Base-by-base conservation (phyloP, 805 yeast genomes). In the Ogataea parapolymorpha region DNA sequence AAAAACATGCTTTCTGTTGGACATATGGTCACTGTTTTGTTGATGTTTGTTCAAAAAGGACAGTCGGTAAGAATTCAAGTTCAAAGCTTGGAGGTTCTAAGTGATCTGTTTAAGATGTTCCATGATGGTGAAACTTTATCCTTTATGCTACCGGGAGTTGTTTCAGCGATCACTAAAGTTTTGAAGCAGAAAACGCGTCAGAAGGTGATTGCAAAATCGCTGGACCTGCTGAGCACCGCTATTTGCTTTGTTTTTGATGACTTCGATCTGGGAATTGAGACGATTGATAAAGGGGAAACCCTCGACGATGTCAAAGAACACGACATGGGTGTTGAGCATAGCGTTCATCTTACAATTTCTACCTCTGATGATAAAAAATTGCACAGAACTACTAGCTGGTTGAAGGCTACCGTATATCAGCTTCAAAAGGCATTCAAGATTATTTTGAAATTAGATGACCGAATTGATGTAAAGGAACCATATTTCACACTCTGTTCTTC, bases 401-500 rank as follows among this genome's bases (percentile, higher is more conserved):
- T 79, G n/a, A 63, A 56, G 11, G 79, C 73, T 0, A 77, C 84
- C 0, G 59, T 73, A 4, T 51, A 58, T 13, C 85, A 81, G 50
- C 62, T 79, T 3, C 62, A 64, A 35, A 56, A 69, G 13, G 77
- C 82, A 0, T 43, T 81, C 5, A 57, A 63, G 17, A 50, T 65
- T 2, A 58, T 74, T 17, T 30, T 55, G 12, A 50, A 48, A 14
- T 34, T 43, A 10, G 30, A 53, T 5, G 52, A 55, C 1, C 63
- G 65, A 25, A 37, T 42, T 5, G 67, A 67, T 37, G 71, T 72
- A 5, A 56, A 60, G 35, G 43, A 50, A 14, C 48, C 62, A 1
- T 36, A 73, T 11, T 53, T 61, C 15, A 45, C 46, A 2, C 57
- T 74, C 7, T 57, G 63, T 24, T 31, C 58, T 4, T 36, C 46